Evolutionary conservation across 164 flowering plant species (phyloP).

Genomic region (Litsea cubeba): DNA sequence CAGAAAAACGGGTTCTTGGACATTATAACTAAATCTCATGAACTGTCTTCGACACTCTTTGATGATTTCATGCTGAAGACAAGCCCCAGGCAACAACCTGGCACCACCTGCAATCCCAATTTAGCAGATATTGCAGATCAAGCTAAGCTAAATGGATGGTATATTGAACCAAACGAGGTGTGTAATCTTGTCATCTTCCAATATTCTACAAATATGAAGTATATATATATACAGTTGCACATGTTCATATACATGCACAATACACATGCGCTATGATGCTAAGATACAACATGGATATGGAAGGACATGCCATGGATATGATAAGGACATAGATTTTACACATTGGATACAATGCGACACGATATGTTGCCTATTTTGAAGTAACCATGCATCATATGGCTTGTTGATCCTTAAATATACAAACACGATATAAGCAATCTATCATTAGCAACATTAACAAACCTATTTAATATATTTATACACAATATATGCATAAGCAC

Average conservation of each 20-base stretch:
- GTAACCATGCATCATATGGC: too few relatives aligned
- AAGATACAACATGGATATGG: too few relatives aligned
- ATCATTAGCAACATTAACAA: too few relatives aligned
- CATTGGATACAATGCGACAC: too few relatives aligned
- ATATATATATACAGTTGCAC: too few relatives aligned
- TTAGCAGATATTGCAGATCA: conserved; percentile 26
- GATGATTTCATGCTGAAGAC: not conserved
- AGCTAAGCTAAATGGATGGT: conserved; percentile 57
- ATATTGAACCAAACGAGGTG: conserved; percentile 62
- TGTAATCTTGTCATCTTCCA: not conserved
- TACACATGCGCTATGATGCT: too few relatives aligned
- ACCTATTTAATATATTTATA: too few relatives aligned
- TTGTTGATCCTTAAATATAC: not conserved
- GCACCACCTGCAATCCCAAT: conserved; percentile 5
- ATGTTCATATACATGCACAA: too few relatives aligned
- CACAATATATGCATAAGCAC: not conserved
- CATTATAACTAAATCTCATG: conserved; percentile 7
- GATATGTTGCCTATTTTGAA: too few relatives aligned
- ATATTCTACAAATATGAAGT: not conserved
- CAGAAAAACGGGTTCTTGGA: conserved; percentile 42
- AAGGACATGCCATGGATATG: too few relatives aligned
- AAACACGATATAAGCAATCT: not conserved
- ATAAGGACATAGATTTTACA: too few relatives aligned
- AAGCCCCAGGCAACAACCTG: conserved; percentile 3
- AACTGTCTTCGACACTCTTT: not conserved